Evolutionary conservation across 176 grass and related monocot species (phyloP).

Genomic region (Secale cereale): DNA sequence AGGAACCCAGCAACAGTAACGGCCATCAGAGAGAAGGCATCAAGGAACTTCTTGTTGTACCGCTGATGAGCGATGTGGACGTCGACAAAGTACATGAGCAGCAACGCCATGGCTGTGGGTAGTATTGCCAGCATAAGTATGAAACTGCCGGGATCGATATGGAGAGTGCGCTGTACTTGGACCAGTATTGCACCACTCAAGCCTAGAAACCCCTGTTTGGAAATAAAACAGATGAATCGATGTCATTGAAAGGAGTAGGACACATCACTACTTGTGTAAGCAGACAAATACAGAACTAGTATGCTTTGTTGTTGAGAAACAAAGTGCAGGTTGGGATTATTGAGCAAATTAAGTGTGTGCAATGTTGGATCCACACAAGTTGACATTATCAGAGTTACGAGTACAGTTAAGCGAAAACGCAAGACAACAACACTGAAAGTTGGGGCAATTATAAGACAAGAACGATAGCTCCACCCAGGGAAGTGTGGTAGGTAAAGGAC

Average conservation of each 20-base stretch:
- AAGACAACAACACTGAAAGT: not conserved
- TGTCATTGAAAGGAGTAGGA: not conserved
- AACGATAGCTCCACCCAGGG: too few relatives aligned
- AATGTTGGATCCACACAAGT: not conserved
- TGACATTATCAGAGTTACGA: not conserved
- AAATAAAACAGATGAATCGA: constrained; percentile 2
- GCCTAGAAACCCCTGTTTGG: constrained; percentile 75
- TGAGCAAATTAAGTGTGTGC: not conserved
- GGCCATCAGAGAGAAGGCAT: constrained; percentile 76
- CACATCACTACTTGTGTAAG: too few relatives aligned
- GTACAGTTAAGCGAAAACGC: not conserved
- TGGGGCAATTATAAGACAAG: too few relatives aligned
- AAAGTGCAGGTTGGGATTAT: not conserved
- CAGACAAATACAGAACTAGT: too few relatives aligned
- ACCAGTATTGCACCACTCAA: constrained; percentile 87
- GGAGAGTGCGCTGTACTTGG: constrained; percentile 50
- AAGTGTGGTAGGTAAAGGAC: too few relatives aligned
- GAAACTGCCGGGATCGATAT: constrained; percentile 49
- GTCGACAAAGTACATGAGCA: constrained; percentile 74
- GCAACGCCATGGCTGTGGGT: constrained; percentile 52
- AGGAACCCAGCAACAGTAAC: constrained; percentile 68
- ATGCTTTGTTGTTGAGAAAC: not conserved
- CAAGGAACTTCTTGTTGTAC: constrained; percentile 70
- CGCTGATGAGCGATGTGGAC: constrained; percentile 26
- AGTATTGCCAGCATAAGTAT: constrained; percentile 75